Evolutionary conservation across 164 flowering plant species (phyloP), one percentile per base, ranked within the genome.

Genomic region (Saururus chinensis): DNA sequence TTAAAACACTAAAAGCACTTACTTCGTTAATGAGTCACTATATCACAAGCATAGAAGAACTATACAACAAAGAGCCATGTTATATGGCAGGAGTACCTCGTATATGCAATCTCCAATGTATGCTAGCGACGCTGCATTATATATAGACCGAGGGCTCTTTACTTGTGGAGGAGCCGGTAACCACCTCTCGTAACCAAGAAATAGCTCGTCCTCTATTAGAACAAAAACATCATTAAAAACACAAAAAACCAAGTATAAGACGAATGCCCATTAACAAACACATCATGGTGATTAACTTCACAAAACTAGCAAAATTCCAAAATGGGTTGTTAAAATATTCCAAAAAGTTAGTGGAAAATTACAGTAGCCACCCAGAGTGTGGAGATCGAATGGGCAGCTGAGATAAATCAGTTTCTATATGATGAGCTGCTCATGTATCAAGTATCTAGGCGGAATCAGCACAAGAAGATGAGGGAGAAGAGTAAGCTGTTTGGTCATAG

Each of bases 151-250:
- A 57, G 93, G 91, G 71, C 86, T 86, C 73, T 82, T 77, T 67
- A 86, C 87, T 71, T 82, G 80, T 1, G 92, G 96, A 12, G 92
- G 78, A 57, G 49, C 77, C 3, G 92, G 93, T 71, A 82, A 26
- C 93, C 96, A 89, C 60, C 52, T 66, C 54, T 89, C 89, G 62
- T 74, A 83, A 30, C 93, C 96, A 82, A 89, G n/a, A 70, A 80
- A 89, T 0, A 73, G 64, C 0, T 72, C 81, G 68, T 83, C 57
- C 49, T 45, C 49, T 45, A 17, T 17, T 12, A 45, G 0, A 45
- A 17, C 49, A 8, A 1, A 17, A 41, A 41, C 45, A 41, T 41
- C 45, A 41, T 41, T 19, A 30, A 4, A 57, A 14, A 57, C 17
- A 57, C 45, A 41, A 9, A 9, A 45, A 45, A 7, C 1, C 49